These are phyloP conservation scores for Pseudogymnoascus sp. DNA, from an alignment of 2,329 filamentous ascomycete species.

Conservation along the genomic window DNA sequence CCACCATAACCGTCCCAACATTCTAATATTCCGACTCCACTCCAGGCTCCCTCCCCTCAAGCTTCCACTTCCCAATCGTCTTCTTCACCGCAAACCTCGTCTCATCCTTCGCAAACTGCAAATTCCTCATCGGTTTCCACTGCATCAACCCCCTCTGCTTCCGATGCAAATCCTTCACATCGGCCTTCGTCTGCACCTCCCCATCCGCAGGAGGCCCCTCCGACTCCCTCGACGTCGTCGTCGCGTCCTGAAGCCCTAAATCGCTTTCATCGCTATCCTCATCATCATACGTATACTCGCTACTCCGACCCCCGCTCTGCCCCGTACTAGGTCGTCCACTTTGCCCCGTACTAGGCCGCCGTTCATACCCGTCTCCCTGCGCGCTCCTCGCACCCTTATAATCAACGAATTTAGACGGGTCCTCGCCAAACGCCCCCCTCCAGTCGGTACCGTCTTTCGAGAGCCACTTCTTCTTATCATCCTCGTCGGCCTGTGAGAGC, in stretches of 20 bases:
- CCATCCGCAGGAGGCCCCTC: neutral
- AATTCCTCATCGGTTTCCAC: conserved; percentile 82
- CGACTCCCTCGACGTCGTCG: conserved; percentile 4
- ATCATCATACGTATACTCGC: conserved; percentile 14
- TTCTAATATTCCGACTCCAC: conserved; percentile 21
- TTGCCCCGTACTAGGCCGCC: neutral
- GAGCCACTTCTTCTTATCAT: conserved; percentile 71
- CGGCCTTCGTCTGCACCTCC: conserved; percentile 7
- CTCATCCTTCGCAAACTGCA: conserved; percentile 81
- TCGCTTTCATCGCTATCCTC: conserved; percentile 28
- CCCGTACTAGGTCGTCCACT: neutral
- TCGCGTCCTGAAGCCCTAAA: conserved; percentile 52
- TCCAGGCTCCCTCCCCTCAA: conserved; percentile 72
- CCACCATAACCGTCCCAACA: neutral
- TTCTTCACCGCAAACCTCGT: conserved; percentile 68
- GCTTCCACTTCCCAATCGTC: conserved; percentile 64
- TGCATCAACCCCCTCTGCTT: conserved; percentile 91
- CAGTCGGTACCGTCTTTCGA: conserved; percentile 74
- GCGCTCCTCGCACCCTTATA: conserved; percentile 21
- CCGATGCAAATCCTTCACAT: conserved; percentile 59
- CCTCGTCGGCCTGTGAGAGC: conserved; percentile 60
- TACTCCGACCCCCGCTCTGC: neutral
- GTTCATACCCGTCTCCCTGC: neutral
- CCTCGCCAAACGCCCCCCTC: conserved; percentile 75
- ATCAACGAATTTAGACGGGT: conserved; percentile 42